Evolutionary conservation across 495 filamentous ascomycete species (phyloP), one percentile per base, ranked within the genome.

Genomic region (Aspergillus ostianus): DNA sequence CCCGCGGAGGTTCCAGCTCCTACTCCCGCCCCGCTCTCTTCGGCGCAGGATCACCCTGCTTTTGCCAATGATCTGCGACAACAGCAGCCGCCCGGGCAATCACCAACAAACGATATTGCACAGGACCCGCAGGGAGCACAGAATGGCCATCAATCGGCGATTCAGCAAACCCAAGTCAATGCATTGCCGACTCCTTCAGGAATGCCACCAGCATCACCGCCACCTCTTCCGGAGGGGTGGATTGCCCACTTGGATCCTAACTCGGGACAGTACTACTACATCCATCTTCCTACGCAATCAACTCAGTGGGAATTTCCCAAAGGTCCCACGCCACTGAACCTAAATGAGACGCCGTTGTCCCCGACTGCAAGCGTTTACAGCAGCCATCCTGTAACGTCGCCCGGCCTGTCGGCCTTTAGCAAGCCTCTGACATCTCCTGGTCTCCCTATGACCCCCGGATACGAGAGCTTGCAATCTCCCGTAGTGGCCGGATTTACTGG

Each of bases 241-340:
- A 98, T 98, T 70, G 93, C 95, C 13, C 95, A 98, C 67, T 80
- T 98, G 7, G 94, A 98, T 68, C 89, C 90, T 46, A 96, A 87
- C 67, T 96, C 92, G 4, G 94, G 95, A 7, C 94, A 97, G 68
- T 98, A 98, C 70, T 98, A 98, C 69, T 98, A 98, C 69, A 98
- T 98, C 62, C 95, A 98, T 70, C 82, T 98, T 18, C 88, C 94
- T 10, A 93, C 94, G 0, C 94, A 97, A 68, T 91, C 92, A 4
- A 98, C 94, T 13, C 94, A 98, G 70, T 98, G 94, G 94, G 94
- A 98, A 64, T 96, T 96, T 67, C 94, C 94, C 20, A 96, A 97
- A 74, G 91, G 90, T 0, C 90, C 92, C 6, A 93, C 89, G 6
- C 90, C 92, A 6, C 72, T 95, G 58, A 88, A 89, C 66, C 81